Conservation (phyloP, 176 grass and related monocot genomes). For the Typha latifolia region DNA sequence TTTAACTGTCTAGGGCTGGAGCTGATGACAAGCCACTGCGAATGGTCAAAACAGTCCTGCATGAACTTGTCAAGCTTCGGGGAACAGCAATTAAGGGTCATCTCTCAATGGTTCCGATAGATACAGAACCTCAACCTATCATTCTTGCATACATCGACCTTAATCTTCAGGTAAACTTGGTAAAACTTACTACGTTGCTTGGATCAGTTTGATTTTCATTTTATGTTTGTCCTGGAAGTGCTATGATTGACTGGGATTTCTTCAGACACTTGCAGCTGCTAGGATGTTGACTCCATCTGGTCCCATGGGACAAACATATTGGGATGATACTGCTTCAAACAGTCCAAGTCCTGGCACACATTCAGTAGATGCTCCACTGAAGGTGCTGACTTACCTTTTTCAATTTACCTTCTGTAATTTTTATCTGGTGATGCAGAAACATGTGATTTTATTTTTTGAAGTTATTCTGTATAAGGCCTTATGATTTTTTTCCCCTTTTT, state of each 20-base stretch:
- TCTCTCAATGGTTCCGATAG: constrained; percentile 99
- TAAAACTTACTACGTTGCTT: background rate
- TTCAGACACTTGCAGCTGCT: constrained; percentile 84
- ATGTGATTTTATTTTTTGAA: background rate
- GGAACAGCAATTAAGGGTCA: constrained; percentile 97
- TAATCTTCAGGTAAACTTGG: constrained; percentile 79
- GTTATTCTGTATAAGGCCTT: background rate
- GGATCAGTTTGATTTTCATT: too few species aligned
- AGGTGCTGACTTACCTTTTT: constrained; percentile 30
- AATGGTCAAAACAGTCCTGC: constrained; percentile 99
- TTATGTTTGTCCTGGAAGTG: too few species aligned
- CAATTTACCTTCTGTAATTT: too few species aligned
- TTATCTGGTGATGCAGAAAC: too few species aligned
- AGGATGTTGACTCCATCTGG: constrained; percentile 98
- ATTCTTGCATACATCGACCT: constrained; percentile 99
- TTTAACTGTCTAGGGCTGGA: constrained; percentile 60
- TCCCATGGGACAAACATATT: constrained; percentile 82
- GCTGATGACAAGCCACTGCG: constrained; percentile 96
- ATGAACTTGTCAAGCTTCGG: constrained; percentile 97
- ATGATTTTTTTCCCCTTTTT: background rate
- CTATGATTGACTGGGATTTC: background rate
- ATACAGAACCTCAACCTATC: constrained; percentile 95
- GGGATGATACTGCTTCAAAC: constrained; percentile 82
- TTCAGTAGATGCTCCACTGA: constrained; percentile 78
- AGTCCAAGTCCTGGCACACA: constrained; percentile 59